These are phyloP conservation scores for Podaxis sp. DNA, from an alignment of 768 basidiomycete genomes.

Conservation along the genomic window DNA sequence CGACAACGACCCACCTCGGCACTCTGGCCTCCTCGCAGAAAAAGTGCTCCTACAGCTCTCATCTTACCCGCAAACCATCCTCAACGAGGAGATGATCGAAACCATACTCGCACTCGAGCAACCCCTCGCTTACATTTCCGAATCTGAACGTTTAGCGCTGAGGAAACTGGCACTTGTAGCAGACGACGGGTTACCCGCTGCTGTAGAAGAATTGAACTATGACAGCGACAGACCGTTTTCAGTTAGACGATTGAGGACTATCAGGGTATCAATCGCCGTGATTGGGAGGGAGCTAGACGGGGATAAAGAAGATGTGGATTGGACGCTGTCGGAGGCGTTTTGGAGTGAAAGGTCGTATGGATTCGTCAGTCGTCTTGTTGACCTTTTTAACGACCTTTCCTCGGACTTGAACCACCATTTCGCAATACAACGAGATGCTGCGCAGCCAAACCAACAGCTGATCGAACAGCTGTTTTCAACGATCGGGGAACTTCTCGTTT, in stretches of 20 bases:
- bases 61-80: constrained; percentile 57
- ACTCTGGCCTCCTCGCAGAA: constrained; percentile 67
- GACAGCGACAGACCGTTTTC: constrained; percentile 52
- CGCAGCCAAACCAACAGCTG: constrained; percentile 39
- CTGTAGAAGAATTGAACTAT: constrained; percentile 59
- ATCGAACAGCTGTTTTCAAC: constrained; percentile 57
- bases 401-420: constrained; percentile 58
- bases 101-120: constrained; percentile 58
- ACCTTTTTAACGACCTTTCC: constrained; percentile 34
- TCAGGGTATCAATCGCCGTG: constrained; percentile 65
- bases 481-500: constrained; percentile 49
- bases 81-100: constrained; percentile 57
- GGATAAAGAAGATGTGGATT: constrained; percentile 46
- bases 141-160: constrained; percentile 58
- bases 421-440: constrained; percentile 28
- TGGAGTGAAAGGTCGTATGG: constrained; percentile 64
- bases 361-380: constrained; percentile 50
- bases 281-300: constrained; percentile 47
- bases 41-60: constrained; percentile 63
- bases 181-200: constrained; percentile 63
- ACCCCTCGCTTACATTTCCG: constrained; percentile 61
- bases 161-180: constrained; percentile 65
- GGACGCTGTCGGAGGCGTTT: constrained; percentile 51
- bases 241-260: constrained; percentile 49
- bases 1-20: constrained; percentile 59